These are phyloP conservation scores for Zasmidium cellare DNA, from an alignment of 2,329 filamentous ascomycete species.

Conservation along the genomic window DNA sequence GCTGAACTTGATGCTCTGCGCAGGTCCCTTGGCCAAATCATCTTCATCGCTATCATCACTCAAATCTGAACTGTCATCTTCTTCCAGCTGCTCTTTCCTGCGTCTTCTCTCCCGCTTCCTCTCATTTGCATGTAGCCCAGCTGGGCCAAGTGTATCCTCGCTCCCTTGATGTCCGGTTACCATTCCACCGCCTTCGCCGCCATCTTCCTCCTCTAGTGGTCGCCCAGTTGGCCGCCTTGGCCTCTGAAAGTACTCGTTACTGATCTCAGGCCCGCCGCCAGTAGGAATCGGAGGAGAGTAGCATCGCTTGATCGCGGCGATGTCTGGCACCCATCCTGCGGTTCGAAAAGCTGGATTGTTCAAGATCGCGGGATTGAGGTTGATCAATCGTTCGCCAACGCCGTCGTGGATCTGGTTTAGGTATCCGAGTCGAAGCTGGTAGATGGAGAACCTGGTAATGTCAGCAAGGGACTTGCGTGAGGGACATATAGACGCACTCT, in stretches of 20 bases:
- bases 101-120: conserved; percentile 62
- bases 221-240: conserved; percentile 28
- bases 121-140: conserved; percentile 44
- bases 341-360: conserved; percentile 81
- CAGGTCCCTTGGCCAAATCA: conserved; percentile 63
- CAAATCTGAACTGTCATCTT: conserved; percentile 82
- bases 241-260: conserved; percentile 74
- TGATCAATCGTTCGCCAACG: conserved; percentile 80
- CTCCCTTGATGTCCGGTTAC: conserved; percentile 64
- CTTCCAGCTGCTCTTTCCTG: conserved; percentile 72
- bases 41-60: conserved; percentile 85
- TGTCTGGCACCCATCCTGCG: conserved; percentile 75
- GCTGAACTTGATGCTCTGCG: conserved; percentile 90
- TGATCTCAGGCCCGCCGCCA: conserved; percentile 51
- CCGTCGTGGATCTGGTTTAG: conserved; percentile 79
- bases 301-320: conserved; percentile 75
- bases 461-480: background rate
- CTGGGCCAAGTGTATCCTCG: conserved; percentile 68
- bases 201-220: conserved; percentile 53
- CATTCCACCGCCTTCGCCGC: conserved; percentile 72
- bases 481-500: conserved; percentile 19
- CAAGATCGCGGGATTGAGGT: conserved; percentile 74
- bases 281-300: conserved; percentile 86
- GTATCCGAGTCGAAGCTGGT: conserved; percentile 79
- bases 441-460: conserved; percentile 68